phyloP scores from a whole-genome alignment of 1,284 basidiomycete species.

The Dichomitus squalens region DNA sequence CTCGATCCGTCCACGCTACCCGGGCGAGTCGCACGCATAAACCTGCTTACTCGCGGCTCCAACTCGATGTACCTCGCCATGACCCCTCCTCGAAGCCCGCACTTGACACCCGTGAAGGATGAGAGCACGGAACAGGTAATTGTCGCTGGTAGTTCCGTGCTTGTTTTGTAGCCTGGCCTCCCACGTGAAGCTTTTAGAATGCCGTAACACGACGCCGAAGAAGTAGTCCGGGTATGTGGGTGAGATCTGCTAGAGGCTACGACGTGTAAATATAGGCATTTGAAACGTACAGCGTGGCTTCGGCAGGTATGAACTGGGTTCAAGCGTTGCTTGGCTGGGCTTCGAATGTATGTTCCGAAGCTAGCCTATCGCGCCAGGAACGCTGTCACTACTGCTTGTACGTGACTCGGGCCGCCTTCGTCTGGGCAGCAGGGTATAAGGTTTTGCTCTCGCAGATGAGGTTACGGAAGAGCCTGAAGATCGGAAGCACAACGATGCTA shows the following conservation, averaged over 20 bases:
- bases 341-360: not conserved
- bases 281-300: not conserved
- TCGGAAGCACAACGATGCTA: not conserved
- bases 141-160: constrained; percentile 3
- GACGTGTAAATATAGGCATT: constrained; percentile 4
- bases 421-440: not conserved
- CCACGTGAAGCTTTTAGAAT: not conserved
- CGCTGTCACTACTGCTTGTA: not conserved
- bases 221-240: not conserved
- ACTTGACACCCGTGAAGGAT: constrained; percentile 11
- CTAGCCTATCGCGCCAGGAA: not conserved
- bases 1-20: constrained; percentile 34
- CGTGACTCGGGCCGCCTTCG: not conserved
- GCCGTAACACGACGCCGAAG: not conserved
- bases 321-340: constrained; percentile 1
- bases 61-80: constrained; percentile 32
- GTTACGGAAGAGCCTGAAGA: not conserved
- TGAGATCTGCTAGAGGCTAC: not conserved
- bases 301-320: not conserved
- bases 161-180: constrained; percentile 12
- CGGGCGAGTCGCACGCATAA: constrained; percentile 35
- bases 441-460: not conserved
- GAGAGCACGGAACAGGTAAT: constrained; percentile 19
- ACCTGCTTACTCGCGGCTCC: constrained; percentile 35
- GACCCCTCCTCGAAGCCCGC: constrained; percentile 21